phyloP scores from a whole-genome alignment of 768 basidiomycete genomes.

The Collybiopsis luxurians region DNA sequence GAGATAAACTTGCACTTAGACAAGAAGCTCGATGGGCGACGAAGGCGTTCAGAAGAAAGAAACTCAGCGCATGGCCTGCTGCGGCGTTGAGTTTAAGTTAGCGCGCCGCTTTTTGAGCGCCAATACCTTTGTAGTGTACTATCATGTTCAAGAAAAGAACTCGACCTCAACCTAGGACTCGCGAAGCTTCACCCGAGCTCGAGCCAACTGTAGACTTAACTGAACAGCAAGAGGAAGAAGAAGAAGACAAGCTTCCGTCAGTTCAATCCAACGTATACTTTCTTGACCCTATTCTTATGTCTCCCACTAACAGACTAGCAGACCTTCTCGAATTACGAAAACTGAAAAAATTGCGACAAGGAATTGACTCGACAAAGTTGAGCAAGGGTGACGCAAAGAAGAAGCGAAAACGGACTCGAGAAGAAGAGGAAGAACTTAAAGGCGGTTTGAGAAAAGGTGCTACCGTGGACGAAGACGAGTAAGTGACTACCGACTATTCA shows the following conservation, averaged over 20 bases:
- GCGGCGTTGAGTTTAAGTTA: too few species aligned
- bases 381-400: constrained; percentile 81
- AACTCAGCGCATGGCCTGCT: too few species aligned
- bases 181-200: constrained; percentile 45
- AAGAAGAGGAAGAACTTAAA: constrained; percentile 43
- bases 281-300: not conserved
- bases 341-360: constrained; percentile 67
- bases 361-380: constrained; percentile 83
- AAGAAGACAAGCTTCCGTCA: constrained; percentile 50
- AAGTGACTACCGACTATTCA: constrained; percentile 21
- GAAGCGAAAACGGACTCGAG: constrained; percentile 55
- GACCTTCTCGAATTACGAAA: constrained; percentile 86
- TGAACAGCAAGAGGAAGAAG: constrained; percentile 33
- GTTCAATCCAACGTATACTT: constrained; percentile 19
- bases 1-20: too few species aligned
- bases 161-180: constrained; percentile 58
- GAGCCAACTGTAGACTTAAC: constrained; percentile 35
- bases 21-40: too few species aligned
- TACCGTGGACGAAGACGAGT: constrained; percentile 58
- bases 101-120: too few species aligned
- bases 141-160: constrained; percentile 72
- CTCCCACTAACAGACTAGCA: constrained; percentile 50
- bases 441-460: constrained; percentile 59
- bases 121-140: too few species aligned
- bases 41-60: too few species aligned